Conservation (phyloP, 169 alveolate species). For the Plasmodium vivax region DNA sequence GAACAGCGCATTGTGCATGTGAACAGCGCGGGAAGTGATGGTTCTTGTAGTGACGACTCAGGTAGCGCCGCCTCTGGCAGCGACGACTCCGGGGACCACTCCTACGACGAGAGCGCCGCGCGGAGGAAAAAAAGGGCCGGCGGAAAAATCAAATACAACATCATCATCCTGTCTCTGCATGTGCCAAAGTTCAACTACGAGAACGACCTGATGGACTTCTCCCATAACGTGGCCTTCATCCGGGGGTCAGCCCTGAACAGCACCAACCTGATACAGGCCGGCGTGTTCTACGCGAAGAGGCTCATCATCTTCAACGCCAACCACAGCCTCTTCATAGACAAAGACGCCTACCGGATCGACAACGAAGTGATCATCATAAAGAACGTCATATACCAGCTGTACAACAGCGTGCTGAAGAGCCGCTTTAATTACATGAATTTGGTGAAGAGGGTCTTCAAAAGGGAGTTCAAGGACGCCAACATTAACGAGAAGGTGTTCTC, state of each 20-base stretch:
- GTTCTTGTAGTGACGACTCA: neutral
- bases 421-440: constrained; percentile 68
- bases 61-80: neutral
- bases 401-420: constrained; percentile 30
- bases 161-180: constrained; percentile 74
- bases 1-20: neutral
- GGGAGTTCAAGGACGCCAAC: neutral
- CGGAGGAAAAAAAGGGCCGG: neutral
- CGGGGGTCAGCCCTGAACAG: constrained; percentile 83
- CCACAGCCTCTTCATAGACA: constrained; percentile 68
- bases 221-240: constrained; percentile 76
- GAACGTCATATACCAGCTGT: constrained; percentile 55
- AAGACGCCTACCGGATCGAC: constrained; percentile 65
- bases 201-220: constrained; percentile 63
- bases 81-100: neutral
- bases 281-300: constrained; percentile 76
- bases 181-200: constrained; percentile 77
- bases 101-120: neutral
- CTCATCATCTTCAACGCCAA: constrained; percentile 37
- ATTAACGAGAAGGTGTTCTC: constrained; percentile 68
- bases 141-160: constrained; percentile 53
- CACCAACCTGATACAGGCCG: constrained; percentile 76
- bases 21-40: neutral
- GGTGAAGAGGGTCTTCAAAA: neutral
- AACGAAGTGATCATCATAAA: constrained; percentile 68